These are phyloP conservation scores for Lipomyces orientalis DNA, from an alignment of 805 yeast species.

Conservation along the genomic window DNA sequence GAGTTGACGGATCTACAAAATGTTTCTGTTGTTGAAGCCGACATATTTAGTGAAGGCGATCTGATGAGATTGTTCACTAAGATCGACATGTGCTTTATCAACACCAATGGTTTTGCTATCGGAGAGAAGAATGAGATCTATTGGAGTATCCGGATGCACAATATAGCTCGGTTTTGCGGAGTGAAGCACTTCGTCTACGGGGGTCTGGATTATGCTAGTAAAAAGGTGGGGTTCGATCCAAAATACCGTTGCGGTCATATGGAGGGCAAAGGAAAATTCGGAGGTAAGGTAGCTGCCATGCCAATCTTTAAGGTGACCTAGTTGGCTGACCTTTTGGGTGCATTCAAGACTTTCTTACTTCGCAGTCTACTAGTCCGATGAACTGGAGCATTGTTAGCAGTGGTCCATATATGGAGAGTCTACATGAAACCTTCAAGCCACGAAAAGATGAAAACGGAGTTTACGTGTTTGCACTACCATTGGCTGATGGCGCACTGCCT, in stretches of 20 bases:
- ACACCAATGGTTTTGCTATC: background rate
- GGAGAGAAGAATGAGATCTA: conserved; percentile 4
- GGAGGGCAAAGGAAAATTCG: background rate
- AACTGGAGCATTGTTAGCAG: background rate
- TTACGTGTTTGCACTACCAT: conserved; percentile 1
- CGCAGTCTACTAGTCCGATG: conserved; percentile 2
- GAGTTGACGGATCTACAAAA: background rate
- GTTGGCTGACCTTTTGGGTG: background rate
- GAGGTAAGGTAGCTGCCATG: background rate
- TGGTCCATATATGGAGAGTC: conserved; percentile 1
- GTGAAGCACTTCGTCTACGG: conserved; percentile 1
- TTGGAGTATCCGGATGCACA: conserved; percentile 2
- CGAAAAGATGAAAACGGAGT: background rate
- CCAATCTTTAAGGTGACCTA: background rate
- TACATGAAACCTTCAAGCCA: background rate
- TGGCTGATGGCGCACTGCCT: background rate
- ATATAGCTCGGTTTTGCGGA: background rate
- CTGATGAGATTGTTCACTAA: background rate
- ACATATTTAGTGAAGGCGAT: background rate
- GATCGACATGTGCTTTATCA: background rate
- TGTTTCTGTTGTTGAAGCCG: conserved; percentile 1
- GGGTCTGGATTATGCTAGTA: background rate
- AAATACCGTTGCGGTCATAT: conserved; percentile 1
- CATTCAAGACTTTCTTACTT: background rate
- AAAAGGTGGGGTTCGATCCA: conserved; percentile 1